phyloP scores from a whole-genome alignment of 2,329 filamentous ascomycete species.

The Aspergillus fumigatus region DNA sequence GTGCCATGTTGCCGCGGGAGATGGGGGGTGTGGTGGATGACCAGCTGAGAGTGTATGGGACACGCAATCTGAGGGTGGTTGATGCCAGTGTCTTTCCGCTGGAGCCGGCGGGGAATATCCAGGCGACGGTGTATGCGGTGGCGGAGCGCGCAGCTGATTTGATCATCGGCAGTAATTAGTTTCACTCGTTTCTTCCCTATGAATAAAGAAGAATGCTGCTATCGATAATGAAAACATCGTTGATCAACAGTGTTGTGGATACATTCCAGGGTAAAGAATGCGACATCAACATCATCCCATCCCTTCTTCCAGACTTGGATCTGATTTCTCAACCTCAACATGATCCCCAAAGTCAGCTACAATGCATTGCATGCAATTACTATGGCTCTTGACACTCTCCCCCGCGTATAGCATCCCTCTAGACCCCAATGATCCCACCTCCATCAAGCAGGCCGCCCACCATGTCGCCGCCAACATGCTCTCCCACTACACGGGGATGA shows the following conservation, averaged over 20 bases:
- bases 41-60: constrained; percentile 25
- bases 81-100: constrained; percentile 35
- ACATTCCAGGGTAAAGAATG: neutral
- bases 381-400: constrained; percentile 10
- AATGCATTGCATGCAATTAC: constrained; percentile 7
- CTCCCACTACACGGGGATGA: constrained; percentile 46
- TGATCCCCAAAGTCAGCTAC: neutral
- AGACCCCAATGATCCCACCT: constrained; percentile 22
- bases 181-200: no score
- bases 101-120: constrained; percentile 33
- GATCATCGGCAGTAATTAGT: constrained; percentile 4
- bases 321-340: neutral
- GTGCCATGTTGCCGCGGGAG: constrained; percentile 29
- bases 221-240: neutral
- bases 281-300: neutral
- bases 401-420: constrained; percentile 8
- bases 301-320: neutral
- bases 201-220: neutral
- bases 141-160: constrained; percentile 30
- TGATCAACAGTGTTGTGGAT: neutral
- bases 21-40: constrained; percentile 27
- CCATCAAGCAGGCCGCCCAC: constrained; percentile 45
- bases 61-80: constrained; percentile 28
- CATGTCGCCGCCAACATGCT: constrained; percentile 47
- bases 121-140: constrained; percentile 34